Evolutionary conservation across 129 eudicot genomes (phyloP).

Genomic region (Heracleum sosnowskyi): DNA sequence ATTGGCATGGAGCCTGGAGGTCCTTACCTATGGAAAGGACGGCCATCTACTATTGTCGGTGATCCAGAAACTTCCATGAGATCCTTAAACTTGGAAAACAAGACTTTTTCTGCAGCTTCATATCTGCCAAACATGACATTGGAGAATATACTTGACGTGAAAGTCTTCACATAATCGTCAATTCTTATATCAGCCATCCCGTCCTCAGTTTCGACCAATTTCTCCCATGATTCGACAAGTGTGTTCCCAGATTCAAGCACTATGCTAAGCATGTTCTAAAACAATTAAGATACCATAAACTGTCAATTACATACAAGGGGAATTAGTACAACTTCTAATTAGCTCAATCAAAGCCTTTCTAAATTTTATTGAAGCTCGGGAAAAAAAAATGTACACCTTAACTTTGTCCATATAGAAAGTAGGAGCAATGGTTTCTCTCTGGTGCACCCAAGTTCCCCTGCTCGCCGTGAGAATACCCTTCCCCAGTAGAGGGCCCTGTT

Average conservation of each 20-base stretch:
- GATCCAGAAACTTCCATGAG: slow-evolving; percentile 38
- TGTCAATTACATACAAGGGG: no score
- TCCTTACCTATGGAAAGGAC: not conserved
- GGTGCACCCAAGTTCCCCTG: slow-evolving; percentile 39
- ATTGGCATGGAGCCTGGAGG: not conserved
- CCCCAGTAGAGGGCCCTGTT: slow-evolving; percentile 45
- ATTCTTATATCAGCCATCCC: no score
- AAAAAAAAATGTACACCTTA: no score
- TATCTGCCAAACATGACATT: no score
- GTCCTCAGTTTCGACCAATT: no score
- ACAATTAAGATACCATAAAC: no score
- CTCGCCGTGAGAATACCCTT: slow-evolving; percentile 40
- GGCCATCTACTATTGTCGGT: slow-evolving; percentile 21
- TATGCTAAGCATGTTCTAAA: slow-evolving; percentile 42
- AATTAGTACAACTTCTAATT: no score
- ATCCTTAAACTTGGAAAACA: slow-evolving; percentile 32
- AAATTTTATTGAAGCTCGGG: no score
- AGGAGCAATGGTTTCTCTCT: slow-evolving; percentile 50
- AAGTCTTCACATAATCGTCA: no score
- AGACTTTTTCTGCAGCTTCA: slow-evolving; percentile 25
- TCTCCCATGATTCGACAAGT: no score
- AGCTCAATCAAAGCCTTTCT: no score
- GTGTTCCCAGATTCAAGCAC: slow-evolving; percentile 32
- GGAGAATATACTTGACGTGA: no score
- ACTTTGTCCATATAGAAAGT: slow-evolving; percentile 34